A percentile compares a stretch with the other conserved stretches of the same genome.
Evolutionary conservation across 495 filamentous ascomycete genomes (phyloP).

Genomic region (Xylaria intraflava): DNA sequence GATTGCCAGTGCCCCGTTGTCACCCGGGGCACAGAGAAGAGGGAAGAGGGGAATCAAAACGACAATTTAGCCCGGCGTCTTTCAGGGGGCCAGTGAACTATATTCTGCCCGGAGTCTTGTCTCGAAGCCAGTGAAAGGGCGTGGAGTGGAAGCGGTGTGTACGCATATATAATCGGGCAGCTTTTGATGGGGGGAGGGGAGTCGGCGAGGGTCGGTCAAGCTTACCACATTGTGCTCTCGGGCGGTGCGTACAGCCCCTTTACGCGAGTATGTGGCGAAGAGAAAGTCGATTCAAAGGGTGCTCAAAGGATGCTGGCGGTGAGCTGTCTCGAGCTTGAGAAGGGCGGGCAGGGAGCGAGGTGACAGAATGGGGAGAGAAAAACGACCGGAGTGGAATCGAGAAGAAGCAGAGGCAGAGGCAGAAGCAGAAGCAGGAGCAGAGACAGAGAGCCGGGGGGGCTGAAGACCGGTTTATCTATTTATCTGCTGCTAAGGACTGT

Average conservation of each 20-base stretch:
- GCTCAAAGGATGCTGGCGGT: not conserved
- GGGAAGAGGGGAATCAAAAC: not conserved
- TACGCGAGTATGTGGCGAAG: not conserved
- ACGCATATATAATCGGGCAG: not conserved
- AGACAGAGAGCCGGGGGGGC: conserved; percentile 2
- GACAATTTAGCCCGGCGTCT: not conserved
- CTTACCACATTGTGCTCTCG: conserved; percentile 14
- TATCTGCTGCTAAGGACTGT: too few relatives aligned
- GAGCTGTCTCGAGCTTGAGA: not conserved
- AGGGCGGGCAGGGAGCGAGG: not conserved
- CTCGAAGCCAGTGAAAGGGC: not conserved
- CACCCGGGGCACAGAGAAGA: not conserved
- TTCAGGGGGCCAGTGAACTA: not conserved
- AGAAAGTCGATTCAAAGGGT: not conserved
- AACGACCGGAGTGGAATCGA: not conserved
- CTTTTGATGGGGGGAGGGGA: not conserved
- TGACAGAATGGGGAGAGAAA: not conserved
- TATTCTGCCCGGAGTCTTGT: not conserved
- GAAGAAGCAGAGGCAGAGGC: not conserved
- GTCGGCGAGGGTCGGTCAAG: conserved; percentile 2
- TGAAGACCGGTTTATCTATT: conserved; percentile 12
- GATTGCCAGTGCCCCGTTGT: not conserved
- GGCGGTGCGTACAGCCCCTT: conserved; percentile 1
- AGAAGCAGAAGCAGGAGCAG: too few relatives aligned
- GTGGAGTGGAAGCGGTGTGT: not conserved